Base-by-base conservation (phyloP, 441 rosid species). In the Gossypium armourianum region DNA sequence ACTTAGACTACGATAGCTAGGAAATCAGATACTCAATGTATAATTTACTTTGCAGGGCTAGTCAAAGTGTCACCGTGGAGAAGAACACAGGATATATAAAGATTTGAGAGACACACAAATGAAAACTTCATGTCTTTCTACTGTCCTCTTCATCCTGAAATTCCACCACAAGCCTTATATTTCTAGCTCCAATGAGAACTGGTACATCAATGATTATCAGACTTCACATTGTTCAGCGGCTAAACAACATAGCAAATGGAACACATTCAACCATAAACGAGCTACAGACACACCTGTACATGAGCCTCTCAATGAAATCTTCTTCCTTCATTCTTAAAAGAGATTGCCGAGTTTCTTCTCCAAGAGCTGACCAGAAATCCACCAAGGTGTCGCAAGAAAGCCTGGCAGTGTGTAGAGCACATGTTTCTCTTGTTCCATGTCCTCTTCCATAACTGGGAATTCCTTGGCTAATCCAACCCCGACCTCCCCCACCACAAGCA, bases 401-500 rank as follows among this genome's bases (percentile, higher is more conserved):
- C 78, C 93, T 87, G 73, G 99, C 91, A 54, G 97, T 90, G 82
- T 90, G 99, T 56, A 94, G 70, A 15, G 94, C 94, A 76, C 99
- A 94, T 4, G 97, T 86, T 79, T 94, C 98, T 76, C 98, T 88
- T 59, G 85, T 88, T 73, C 96, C 93, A 83, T 88, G 95, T 32
- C 92, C 92, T 81, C 93, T 87, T 57, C 97, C 96, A 83, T 86
- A 91, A 80, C 86, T 78, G 60, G 84, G 75, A 52, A 87, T 83
- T 62, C 97, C 92, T 83, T 91, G 97, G 84, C 96, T 91, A 71
- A 93, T 89, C 97, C 98, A 93, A 62, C 94, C 98, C 62, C 94
- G 88, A 62, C 93, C 97, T 81, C 91, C 98, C 52, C 95, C 97
- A 62, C 99, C 97, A 75, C 99, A 91, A 36, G 96, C 97, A 88